Base-by-base conservation (phyloP, 257 asterid species). In the Solanum sitiens region DNA sequence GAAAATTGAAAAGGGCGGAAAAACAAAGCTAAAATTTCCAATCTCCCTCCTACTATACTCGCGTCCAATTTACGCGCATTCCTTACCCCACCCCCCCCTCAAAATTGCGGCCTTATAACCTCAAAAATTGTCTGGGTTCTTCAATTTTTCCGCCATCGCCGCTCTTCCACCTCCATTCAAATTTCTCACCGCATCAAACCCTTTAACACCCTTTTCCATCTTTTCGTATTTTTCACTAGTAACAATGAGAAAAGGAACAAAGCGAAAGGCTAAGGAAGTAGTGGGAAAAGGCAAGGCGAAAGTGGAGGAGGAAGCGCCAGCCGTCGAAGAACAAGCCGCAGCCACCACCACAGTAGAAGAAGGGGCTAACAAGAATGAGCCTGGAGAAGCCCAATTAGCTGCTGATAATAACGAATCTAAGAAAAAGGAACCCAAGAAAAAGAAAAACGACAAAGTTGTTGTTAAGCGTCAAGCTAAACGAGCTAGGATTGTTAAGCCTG, bases 241-340 rank as follows among this genome's bases (percentile, higher is more conserved):
- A 86, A 37, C 87, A 76, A 95, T 94, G 97, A 90, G 84, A 95
- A 93, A 89, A 86, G 98, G 97, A 50, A 87, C 95, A 2, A 95
- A 95, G 93, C 89, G 98, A 72, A 94, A 94, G 93, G 68, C 91
- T 25, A 87, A 92, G 88, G 45, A 91, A 88, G 87, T 65, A 39
- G 56, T 13, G n/a, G 77, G 33, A 30, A 75, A 86, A 65, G 86
- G 30, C 84, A 88, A 89, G 67, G 35, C 89, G 86, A 59, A 85
- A 63, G 87, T 76, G 70, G 89, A 83, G 68, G 87, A 11, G 8
- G 72, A 87, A 86, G 71, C 15, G 71, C 70, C 73, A 45, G 8
- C 70, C 30, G 45, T 32, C 72, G 45, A 20, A 53, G 77, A 77
- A 77, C 59, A 68, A 84, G 65, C 53, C 76, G 73, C 76, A 42